Conservation (phyloP, 2,329 filamentous ascomycete species). For the Basipetospora sp. region DNA sequence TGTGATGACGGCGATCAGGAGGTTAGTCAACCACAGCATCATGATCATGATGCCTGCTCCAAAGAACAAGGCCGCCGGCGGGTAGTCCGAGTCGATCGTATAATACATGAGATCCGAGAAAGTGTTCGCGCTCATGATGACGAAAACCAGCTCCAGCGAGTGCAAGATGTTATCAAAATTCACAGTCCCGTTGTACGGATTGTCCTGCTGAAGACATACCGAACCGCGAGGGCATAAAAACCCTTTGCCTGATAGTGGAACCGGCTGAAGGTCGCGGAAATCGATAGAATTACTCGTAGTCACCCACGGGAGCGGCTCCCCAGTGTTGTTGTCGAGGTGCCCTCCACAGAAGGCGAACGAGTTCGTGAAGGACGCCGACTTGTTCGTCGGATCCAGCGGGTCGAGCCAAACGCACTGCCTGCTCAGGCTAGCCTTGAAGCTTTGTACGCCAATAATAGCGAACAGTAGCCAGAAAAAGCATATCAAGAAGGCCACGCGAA, state of each 20-base stretch:
- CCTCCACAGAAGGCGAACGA: constrained; percentile 74
- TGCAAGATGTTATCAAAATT: constrained; percentile 92
- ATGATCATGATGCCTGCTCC: constrained; percentile 69
- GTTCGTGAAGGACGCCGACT: constrained; percentile 44
- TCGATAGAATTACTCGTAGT: constrained; percentile 21
- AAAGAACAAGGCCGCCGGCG: constrained; percentile 68
- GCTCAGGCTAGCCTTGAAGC: constrained; percentile 72
- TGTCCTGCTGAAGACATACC: constrained; percentile 62
- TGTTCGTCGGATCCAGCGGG: constrained; percentile 39
- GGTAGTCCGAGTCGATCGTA: constrained; percentile 80
- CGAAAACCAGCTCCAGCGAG: constrained; percentile 85
- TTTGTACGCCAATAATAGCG: constrained; percentile 91
- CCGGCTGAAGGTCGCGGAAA: constrained; percentile 33
- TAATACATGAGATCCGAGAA: constrained; percentile 92
- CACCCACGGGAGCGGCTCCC: constrained; percentile 52
- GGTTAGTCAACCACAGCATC: constrained; percentile 90
- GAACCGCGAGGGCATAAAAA: constrained; percentile 78
- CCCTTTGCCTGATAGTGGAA: constrained; percentile 52
- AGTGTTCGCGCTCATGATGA: constrained; percentile 96
- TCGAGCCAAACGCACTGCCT: constrained; percentile 69
- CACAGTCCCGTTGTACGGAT: constrained; percentile 71
- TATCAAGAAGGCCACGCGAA: constrained; percentile 87
- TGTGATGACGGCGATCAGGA: constrained; percentile 90
- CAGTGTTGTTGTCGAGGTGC: constrained; percentile 48
- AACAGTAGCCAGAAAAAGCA: constrained; percentile 97